Conservation (phyloP, 768 basidiomycete genomes). For the Collybiopsis luxurians region DNA sequence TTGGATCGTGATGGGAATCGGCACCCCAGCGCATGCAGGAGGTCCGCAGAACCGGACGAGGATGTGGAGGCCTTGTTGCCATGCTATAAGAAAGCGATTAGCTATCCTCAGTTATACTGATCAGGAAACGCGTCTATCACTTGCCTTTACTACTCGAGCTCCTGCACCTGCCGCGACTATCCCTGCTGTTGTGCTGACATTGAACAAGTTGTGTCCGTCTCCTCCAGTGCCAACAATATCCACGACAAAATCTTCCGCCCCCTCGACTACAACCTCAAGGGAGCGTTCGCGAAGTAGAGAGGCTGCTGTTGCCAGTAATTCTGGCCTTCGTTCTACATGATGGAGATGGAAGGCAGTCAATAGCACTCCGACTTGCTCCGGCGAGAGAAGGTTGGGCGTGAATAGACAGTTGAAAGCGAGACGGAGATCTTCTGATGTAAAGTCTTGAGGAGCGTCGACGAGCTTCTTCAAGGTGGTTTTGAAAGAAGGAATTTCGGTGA, state of each 20-base stretch:
- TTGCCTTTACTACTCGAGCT: conserved; percentile 87
- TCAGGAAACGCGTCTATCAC: not conserved
- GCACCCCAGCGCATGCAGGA: conserved; percentile 82
- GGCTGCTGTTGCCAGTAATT: conserved; percentile 78
- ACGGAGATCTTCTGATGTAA: conserved; percentile 73
- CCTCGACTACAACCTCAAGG: conserved; percentile 57
- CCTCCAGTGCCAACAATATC: conserved; percentile 94
- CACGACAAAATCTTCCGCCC: conserved; percentile 59
- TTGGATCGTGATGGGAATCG: conserved; percentile 44
- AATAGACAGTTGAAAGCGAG: conserved; percentile 73
- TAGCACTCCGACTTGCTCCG: conserved; percentile 86
- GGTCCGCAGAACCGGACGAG: conserved; percentile 90
- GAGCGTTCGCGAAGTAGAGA: conserved; percentile 69
- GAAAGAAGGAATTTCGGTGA: conserved; percentile 50
- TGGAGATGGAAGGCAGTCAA: conserved; percentile 82
- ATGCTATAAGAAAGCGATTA: conserved; percentile 54
- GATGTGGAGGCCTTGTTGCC: conserved; percentile 91
- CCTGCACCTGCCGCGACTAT: conserved; percentile 95
- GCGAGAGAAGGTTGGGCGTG: conserved; percentile 58
- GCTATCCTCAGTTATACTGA: conserved; percentile 8
- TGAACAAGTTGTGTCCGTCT: conserved; percentile 94
- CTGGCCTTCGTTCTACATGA: conserved; percentile 71
- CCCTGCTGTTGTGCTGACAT: conserved; percentile 93
- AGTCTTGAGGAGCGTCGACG: conserved; percentile 77
- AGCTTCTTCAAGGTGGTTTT: conserved; percentile 76